Percentiles rank a stretch among this genome's conserved stretches.
Conservation (phyloP, 2,329 filamentous ascomycete species). For the Talaromyces sp. region DNA sequence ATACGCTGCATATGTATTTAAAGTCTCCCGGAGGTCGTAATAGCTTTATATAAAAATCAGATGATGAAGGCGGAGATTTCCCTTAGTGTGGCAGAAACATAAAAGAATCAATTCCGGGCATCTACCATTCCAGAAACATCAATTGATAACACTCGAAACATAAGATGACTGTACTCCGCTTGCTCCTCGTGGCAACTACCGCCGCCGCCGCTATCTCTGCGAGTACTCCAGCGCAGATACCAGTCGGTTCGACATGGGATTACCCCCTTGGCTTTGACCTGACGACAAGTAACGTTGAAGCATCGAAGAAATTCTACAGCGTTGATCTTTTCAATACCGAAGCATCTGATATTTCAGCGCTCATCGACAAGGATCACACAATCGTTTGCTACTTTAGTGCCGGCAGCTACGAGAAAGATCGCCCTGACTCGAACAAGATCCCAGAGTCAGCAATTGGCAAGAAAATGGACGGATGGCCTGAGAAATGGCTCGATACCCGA, state of each 20-base stretch:
- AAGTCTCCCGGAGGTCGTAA: background rate
- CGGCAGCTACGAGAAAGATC: background rate
- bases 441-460: background rate
- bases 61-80: background rate
- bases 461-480: background rate
- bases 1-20: background rate
- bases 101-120: background rate
- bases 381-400: background rate
- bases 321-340: background rate
- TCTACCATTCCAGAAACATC: background rate
- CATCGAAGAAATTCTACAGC: background rate
- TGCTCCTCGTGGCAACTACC: background rate
- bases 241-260: background rate
- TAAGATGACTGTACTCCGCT: background rate
- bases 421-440: background rate
- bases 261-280: background rate
- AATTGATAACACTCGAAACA: background rate
- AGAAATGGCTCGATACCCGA: background rate
- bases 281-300: background rate
- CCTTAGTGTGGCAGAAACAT: background rate
- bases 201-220: background rate
- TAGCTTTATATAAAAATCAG: background rate
- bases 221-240: background rate
- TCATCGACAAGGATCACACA: background rate
- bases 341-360: background rate